These are phyloP conservation scores for Gautieria morchelliformis DNA, from an alignment of 768 basidiomycete species.

Conservation along the genomic window DNA sequence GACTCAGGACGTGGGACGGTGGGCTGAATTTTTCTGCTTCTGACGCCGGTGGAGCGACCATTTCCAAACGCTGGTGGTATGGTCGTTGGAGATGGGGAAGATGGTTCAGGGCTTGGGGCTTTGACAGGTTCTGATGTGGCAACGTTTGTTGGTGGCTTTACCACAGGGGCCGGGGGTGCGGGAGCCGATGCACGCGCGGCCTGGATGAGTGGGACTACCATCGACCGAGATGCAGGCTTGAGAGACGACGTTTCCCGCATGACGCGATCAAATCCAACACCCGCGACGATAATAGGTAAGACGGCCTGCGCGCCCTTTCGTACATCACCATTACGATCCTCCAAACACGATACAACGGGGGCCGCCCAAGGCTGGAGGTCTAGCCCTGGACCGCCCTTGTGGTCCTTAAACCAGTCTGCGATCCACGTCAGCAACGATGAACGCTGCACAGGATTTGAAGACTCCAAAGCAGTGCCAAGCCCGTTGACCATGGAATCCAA, in stretches of 20 bases:
- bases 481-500: constrained; percentile 75
- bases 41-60: constrained; percentile 51
- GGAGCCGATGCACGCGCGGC: constrained; percentile 46
- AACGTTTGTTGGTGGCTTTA: constrained; percentile 13
- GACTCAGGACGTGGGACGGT: constrained; percentile 39
- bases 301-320: constrained; percentile 84
- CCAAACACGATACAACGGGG: constrained; percentile 65
- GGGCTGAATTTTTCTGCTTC: constrained; percentile 62
- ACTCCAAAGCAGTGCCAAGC: constrained; percentile 72
- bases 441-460: constrained; percentile 80
- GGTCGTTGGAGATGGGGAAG: constrained; percentile 28
- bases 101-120: constrained; percentile 33
- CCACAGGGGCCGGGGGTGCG: constrained; percentile 19
- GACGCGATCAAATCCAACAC: constrained; percentile 74
- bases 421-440: constrained; percentile 74
- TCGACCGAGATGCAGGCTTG: constrained; percentile 83
- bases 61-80: constrained; percentile 26
- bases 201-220: constrained; percentile 82
- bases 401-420: constrained; percentile 65
- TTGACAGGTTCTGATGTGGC: constrained; percentile 20
- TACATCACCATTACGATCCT: constrained; percentile 87
- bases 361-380: constrained; percentile 66
- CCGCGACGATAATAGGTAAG: constrained; percentile 64
- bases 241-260: constrained; percentile 78
- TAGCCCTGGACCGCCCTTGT: constrained; percentile 39